Conservation (phyloP, 176 grass and related monocot species). For the Thinopyrum elongatum region DNA sequence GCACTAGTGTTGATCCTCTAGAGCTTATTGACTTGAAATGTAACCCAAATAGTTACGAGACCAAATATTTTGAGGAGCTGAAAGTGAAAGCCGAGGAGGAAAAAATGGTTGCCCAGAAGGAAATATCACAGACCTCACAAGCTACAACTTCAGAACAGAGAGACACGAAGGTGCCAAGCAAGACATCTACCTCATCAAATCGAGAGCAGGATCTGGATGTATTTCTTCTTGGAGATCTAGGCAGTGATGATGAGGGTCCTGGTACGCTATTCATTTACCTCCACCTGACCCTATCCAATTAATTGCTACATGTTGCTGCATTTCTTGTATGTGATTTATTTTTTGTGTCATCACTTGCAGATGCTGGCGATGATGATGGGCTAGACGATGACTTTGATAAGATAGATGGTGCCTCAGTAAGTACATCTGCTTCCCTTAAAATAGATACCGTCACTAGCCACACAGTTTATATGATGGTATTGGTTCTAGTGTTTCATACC, state of each 20-base stretch:
- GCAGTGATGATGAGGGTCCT: constrained; percentile 79
- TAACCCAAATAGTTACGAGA: constrained; percentile 63
- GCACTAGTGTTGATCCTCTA: not conserved
- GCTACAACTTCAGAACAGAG: constrained; percentile 37
- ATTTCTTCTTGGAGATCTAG: constrained; percentile 93
- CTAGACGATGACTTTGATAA: constrained; percentile 91
- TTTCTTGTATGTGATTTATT: constrained; percentile 20
- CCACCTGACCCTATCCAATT: constrained; percentile 4
- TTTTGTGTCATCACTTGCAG: constrained; percentile 45
- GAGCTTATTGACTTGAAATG: constrained; percentile 13
- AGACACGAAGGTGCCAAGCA: constrained; percentile 64
- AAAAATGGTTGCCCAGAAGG: constrained; percentile 45
- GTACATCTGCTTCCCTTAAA: constrained; percentile 1
- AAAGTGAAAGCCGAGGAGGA: constrained; percentile 69
- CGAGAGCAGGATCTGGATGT: constrained; percentile 84
- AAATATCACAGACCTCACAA: constrained; percentile 42
- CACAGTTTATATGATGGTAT: not conserved
- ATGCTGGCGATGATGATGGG: constrained; percentile 67
- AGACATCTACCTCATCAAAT: constrained; percentile 68
- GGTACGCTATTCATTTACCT: constrained; percentile 42
- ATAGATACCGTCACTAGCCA: not conserved
- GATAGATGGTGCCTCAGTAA: constrained; percentile 75
- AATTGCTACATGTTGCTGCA: not conserved
- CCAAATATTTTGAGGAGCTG: constrained; percentile 79
- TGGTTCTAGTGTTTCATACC: not conserved